These are phyloP conservation scores for Psilocybe cubensis DNA, from an alignment of 768 basidiomycete species.

Conservation along the genomic window DNA sequence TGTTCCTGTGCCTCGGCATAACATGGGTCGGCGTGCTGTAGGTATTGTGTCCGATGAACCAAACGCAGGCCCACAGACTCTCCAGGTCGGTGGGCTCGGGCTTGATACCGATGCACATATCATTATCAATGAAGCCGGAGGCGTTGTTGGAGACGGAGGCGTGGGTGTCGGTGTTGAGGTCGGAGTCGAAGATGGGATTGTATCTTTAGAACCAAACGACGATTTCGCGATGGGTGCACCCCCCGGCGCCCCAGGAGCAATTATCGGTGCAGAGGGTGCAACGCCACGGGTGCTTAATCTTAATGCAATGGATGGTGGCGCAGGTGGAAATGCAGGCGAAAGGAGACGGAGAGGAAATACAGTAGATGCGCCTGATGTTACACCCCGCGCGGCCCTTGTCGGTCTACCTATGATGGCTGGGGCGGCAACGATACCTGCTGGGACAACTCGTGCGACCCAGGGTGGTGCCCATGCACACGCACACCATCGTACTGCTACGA, in stretches of 20 bases:
- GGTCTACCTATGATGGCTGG: conserved; percentile 46
- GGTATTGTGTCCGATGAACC: conserved; percentile 47
- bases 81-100: conserved; percentile 26
- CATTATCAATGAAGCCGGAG: conserved; percentile 46
- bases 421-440: background rate
- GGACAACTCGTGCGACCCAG: conserved; percentile 1
- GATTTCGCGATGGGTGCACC: conserved; percentile 91
- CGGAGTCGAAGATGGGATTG: conserved; percentile 76
- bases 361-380: conserved; percentile 55
- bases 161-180: conserved; percentile 43
- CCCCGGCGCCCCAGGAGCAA: conserved; percentile 86
- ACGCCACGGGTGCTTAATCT: conserved; percentile 27
- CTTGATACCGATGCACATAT: conserved; percentile 40
- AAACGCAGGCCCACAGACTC: conserved; percentile 20
- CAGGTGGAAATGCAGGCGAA: background rate
- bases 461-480: conserved; percentile 9
- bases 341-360: conserved; percentile 26
- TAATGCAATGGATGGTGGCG: conserved; percentile 13
- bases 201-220: conserved; percentile 79
- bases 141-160: conserved; percentile 23
- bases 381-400: conserved; percentile 64
- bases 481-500: conserved; percentile 33
- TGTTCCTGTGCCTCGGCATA: conserved; percentile 19
- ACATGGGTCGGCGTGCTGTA: conserved; percentile 32
- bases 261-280: conserved; percentile 36